These are phyloP conservation scores for Lolium rigidum DNA, from an alignment of 176 grass and related monocot genomes.

Conservation along the genomic window DNA sequence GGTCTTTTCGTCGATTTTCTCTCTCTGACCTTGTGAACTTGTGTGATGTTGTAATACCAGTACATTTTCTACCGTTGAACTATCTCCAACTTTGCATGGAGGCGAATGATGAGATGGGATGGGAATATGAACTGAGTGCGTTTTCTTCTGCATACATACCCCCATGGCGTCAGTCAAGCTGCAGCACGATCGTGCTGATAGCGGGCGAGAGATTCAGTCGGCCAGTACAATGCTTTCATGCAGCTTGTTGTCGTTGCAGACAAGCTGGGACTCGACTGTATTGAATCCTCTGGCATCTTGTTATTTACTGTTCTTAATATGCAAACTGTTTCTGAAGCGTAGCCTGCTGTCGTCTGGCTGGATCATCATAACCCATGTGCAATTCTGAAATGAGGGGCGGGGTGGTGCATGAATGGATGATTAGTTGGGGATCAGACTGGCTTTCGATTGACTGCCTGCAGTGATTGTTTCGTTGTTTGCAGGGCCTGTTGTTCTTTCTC, in stretches of 20 bases:
- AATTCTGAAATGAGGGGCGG: neutral
- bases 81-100: neutral
- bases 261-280: slow-evolving; percentile 5
- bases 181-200: neutral
- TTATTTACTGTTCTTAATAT: slow-evolving; percentile 34
- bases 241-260: neutral
- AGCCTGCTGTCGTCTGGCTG: slow-evolving; percentile 6
- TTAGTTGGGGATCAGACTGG: slow-evolving; percentile 13
- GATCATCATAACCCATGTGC: slow-evolving; percentile 22
- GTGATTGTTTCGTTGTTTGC: too few relatives aligned
- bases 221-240: slow-evolving; percentile 37
- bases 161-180: neutral
- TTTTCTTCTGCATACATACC: neutral
- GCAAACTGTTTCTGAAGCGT: slow-evolving; percentile 39
- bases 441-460: slow-evolving; percentile 10
- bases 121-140: neutral
- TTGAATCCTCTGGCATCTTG: slow-evolving; percentile 20
- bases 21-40: neutral
- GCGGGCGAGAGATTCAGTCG: slow-evolving; percentile 4
- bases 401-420: slow-evolving; percentile 29
- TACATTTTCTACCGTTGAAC: slow-evolving; percentile 35
- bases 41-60: slow-evolving; percentile 26
- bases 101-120: slow-evolving; percentile 22
- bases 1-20: neutral
- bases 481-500: too few relatives aligned